Evolutionary conservation across 768 basidiomycete species (phyloP).

Genomic region (Russula emetica): DNA sequence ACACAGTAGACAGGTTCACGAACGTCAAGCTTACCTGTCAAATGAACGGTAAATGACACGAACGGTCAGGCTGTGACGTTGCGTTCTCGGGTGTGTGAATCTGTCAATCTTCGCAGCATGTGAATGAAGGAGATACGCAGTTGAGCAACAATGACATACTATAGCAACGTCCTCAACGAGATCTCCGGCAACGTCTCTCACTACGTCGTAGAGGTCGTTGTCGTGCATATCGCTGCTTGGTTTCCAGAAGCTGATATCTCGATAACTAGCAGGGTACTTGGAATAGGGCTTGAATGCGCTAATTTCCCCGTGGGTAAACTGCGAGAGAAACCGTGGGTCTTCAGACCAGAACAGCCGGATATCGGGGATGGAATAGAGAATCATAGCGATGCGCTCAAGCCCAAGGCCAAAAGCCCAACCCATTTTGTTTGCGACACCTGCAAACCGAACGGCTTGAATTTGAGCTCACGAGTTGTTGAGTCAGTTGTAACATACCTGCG

Average conservation of each 20-base stretch:
- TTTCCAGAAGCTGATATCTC: constrained; percentile 94
- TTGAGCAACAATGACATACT: constrained; percentile 43
- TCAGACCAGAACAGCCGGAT: constrained; percentile 97
- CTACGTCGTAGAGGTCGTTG: constrained; percentile 95
- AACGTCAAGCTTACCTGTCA: constrained; percentile 63
- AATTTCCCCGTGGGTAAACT: constrained; percentile 76
- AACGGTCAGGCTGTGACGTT: constrained; percentile 76
- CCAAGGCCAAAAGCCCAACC: constrained; percentile 99
- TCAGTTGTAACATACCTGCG: constrained; percentile 56
- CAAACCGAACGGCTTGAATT: neutral
- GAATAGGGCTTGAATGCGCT: constrained; percentile 87
- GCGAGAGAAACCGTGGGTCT: constrained; percentile 81
- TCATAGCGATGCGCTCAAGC: constrained; percentile 96
- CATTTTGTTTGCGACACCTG: constrained; percentile 76
- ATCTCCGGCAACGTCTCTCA: constrained; percentile 90
- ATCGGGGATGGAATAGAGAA: constrained; percentile 93
- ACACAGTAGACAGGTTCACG: neutral
- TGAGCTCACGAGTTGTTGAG: neutral
- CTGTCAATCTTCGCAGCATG: constrained; percentile 68
- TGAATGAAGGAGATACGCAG: constrained; percentile 11
- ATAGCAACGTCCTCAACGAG: constrained; percentile 85
- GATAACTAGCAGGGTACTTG: constrained; percentile 87
- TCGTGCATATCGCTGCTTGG: constrained; percentile 66
- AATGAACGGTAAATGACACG: constrained; percentile 93
- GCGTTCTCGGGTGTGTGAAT: constrained; percentile 86